These are phyloP conservation scores for Crucibulum laeve DNA, from an alignment of 768 basidiomycete species.

Conservation along the genomic window DNA sequence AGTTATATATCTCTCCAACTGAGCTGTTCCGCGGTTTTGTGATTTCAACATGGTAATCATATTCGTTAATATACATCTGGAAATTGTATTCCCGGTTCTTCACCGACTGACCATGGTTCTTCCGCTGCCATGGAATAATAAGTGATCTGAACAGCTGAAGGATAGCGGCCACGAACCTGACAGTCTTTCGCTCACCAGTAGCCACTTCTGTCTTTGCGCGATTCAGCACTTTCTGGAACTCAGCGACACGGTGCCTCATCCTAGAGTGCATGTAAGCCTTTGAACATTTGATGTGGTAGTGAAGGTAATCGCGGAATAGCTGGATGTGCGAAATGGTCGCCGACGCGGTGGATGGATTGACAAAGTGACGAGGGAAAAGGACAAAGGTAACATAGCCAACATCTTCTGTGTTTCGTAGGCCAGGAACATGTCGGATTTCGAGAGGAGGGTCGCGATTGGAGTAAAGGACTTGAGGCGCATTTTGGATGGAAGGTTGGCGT, in stretches of 20 bases:
- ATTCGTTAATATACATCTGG: neutral
- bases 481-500: conserved; percentile 87
- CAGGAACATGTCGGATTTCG: conserved; percentile 87
- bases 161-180: conserved; percentile 50
- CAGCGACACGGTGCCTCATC: conserved; percentile 89
- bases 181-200: conserved; percentile 84
- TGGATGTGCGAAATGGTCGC: conserved; percentile 92
- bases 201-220: conserved; percentile 91
- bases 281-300: conserved; percentile 98
- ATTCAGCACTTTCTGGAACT: conserved; percentile 95
- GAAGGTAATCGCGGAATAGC: conserved; percentile 96
- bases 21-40: too few relatives aligned
- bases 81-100: conserved; percentile 7
- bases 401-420: conserved; percentile 79
- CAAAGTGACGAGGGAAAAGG: conserved; percentile 94
- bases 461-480: conserved; percentile 95
- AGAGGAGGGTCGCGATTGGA: conserved; percentile 92
- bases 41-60: too few relatives aligned
- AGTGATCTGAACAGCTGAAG: neutral
- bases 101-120: conserved; percentile 54
- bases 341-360: conserved; percentile 59
- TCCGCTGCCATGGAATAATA: conserved; percentile 33
- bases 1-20: too few relatives aligned
- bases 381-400: conserved; percentile 98
- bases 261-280: conserved; percentile 99